A percentile compares a stretch with the other conserved stretches of the same genome.
Evolutionary conservation across 139 green algal species (phyloP).

Genomic region (Micromonas pusilla): DNA sequence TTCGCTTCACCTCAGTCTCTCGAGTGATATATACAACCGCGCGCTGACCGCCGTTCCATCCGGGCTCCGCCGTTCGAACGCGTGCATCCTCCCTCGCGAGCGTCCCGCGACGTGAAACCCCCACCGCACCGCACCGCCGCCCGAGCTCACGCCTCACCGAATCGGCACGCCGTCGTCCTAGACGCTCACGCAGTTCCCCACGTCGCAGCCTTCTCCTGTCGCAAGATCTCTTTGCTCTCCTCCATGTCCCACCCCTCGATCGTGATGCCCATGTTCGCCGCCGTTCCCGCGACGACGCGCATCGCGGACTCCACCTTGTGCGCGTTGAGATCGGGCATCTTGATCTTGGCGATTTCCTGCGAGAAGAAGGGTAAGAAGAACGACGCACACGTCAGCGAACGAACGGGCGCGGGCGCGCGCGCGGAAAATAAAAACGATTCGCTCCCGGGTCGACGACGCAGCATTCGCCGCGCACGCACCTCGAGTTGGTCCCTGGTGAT

Average conservation of each 20-base stretch:
- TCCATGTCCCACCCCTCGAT: constrained; percentile 5
- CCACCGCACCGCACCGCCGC: too few species aligned
- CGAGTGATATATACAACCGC: not conserved
- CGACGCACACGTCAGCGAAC: not conserved
- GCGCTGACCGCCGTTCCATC: too few species aligned
- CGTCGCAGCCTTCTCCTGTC: not conserved
- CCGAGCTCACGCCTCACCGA: too few species aligned
- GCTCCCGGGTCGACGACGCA: too few species aligned
- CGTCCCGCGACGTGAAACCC: too few species aligned
- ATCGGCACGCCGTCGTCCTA: too few species aligned
- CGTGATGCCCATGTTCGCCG: constrained; percentile 92
- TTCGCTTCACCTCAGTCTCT: not conserved
- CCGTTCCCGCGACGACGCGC: constrained; percentile 85
- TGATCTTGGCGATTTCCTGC: constrained; percentile 94
- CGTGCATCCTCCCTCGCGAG: too few species aligned
- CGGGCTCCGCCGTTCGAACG: too few species aligned
- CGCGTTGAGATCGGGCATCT: constrained; percentile 95
- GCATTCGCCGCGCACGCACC: too few species aligned
- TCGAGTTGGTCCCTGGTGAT: constrained; percentile 82
- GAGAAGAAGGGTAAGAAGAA: constrained; percentile 30
- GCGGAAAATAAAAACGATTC: too few species aligned
- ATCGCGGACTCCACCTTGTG: constrained; percentile 79
- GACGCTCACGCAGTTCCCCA: too few species aligned
- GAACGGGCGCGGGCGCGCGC: not conserved
- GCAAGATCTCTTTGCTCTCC: not conserved